phyloP scores from a whole-genome alignment of 805 yeast genomes.

The Debaryomyces hansenii region DNA sequence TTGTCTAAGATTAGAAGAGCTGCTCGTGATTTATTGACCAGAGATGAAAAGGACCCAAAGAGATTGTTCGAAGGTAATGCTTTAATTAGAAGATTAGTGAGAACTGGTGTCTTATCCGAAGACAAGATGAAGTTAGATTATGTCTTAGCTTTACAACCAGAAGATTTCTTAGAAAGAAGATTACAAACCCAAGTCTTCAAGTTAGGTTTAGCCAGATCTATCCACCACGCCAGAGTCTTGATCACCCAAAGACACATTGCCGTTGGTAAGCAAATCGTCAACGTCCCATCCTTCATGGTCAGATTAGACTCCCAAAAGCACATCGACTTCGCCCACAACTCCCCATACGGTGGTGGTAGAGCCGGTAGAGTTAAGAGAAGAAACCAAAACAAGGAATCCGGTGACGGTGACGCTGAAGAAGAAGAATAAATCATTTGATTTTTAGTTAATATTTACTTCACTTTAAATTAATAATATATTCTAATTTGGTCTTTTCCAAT shows the following conservation, averaged over 20 bases:
- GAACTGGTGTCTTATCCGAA: conserved; percentile 98
- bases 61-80: conserved; percentile 99
- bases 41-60: conserved; percentile 99
- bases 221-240: conserved; percentile 99
- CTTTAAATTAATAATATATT: conserved; percentile 7
- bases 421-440: conserved; percentile 58
- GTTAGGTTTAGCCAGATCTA: conserved; percentile 98
- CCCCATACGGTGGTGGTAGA: conserved; percentile 99
- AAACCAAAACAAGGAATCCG: conserved; percentile 64
- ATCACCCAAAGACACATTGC: conserved; percentile 99
- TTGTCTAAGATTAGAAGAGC: conserved; percentile 99
- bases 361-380: conserved; percentile 99
- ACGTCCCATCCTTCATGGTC: conserved; percentile 98
- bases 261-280: conserved; percentile 99
- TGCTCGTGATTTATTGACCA: conserved; percentile 99
- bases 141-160: conserved; percentile 96
- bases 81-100: conserved; percentile 98
- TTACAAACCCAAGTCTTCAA: conserved; percentile 99
- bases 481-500: conserved; percentile 8
- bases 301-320: conserved; percentile 99
- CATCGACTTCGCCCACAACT: conserved; percentile 98
- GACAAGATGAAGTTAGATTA: conserved; percentile 99
- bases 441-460: conserved; percentile 7
- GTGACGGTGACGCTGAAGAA: conserved; percentile 66
- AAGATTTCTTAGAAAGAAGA: conserved; percentile 99